Conservation (phyloP, 768 basidiomycete species). For the Goffeauzyma gilvescens region DNA sequence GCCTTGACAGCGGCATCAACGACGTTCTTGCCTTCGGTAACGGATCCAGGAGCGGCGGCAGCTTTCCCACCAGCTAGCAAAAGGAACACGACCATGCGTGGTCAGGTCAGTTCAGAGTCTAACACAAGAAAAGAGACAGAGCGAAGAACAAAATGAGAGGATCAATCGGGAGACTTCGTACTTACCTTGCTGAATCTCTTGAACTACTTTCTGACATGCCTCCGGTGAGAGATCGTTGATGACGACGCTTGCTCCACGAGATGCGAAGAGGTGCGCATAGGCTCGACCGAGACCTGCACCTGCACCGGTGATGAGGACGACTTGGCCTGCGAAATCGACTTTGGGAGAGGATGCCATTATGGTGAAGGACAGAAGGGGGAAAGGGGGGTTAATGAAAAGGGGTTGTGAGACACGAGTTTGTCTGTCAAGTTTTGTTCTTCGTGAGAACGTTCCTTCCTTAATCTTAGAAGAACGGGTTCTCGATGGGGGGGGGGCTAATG, state of each 20-base stretch:
- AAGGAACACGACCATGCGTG: background rate
- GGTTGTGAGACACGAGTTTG: too few relatives aligned
- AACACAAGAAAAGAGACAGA: constrained; percentile 1
- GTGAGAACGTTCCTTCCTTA: too few relatives aligned
- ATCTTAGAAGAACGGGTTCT: too few relatives aligned
- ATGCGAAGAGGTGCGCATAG: constrained; percentile 85
- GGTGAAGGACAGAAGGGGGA: too few relatives aligned
- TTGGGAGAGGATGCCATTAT: too few relatives aligned
- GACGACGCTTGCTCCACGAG: constrained; percentile 78
- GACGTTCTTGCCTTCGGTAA: constrained; percentile 66
- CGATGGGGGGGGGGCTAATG: too few relatives aligned
- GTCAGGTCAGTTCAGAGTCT: background rate
- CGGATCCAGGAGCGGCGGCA: constrained; percentile 66
- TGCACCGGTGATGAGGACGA: constrained; percentile 86
- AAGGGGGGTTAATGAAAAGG: too few relatives aligned
- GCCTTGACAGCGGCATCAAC: constrained; percentile 66
- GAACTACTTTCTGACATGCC: constrained; percentile 79
- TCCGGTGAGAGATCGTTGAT: constrained; percentile 82
- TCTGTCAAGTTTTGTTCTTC: too few relatives aligned
- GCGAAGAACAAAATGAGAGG: too few relatives aligned
- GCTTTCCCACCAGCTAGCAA: constrained; percentile 68
- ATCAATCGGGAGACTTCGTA: too few relatives aligned
- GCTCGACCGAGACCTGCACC: constrained; percentile 85
- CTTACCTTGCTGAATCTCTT: constrained; percentile 64
- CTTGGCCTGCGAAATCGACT: constrained; percentile 54